Evolutionary conservation across 1,139 yeast species (phyloP).

Genomic region (Blastobotrys raffinosifermentans): DNA sequence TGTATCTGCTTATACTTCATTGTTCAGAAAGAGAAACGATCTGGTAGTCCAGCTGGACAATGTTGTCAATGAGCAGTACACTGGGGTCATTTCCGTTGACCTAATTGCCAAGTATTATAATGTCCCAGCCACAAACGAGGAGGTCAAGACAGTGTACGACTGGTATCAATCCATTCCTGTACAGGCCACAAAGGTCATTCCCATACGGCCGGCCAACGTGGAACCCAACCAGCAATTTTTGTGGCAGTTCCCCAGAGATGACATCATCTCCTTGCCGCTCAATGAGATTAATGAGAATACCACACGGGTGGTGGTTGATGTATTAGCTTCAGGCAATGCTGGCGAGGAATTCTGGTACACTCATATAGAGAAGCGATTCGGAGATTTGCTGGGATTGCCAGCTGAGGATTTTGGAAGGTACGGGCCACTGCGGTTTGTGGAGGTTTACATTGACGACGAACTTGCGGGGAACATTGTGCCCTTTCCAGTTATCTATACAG

Average conservation of each 20-base stretch:
- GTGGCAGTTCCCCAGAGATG: slow-evolving; percentile 1
- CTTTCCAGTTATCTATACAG: slow-evolving; percentile 56
- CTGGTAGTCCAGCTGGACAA: slow-evolving; percentile 62
- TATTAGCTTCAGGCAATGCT: slow-evolving; percentile 69
- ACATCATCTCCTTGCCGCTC: slow-evolving; percentile 2
- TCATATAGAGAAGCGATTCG: slow-evolving; percentile 49
- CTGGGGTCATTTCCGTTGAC: slow-evolving; percentile 56
- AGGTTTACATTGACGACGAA: slow-evolving; percentile 29
- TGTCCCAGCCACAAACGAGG: slow-evolving; percentile 13
- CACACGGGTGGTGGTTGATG: slow-evolving; percentile 50
- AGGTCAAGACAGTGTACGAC: no score
- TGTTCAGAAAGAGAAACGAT: slow-evolving; percentile 41
- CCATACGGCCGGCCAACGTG: neutral
- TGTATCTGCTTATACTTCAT: slow-evolving; percentile 48
- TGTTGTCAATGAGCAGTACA: slow-evolving; percentile 47
- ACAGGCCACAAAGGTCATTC: neutral
- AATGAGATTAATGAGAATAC: slow-evolving; percentile 45
- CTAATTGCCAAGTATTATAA: slow-evolving; percentile 50
- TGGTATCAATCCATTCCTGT: neutral
- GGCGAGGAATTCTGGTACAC: slow-evolving; percentile 83
- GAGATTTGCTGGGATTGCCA: slow-evolving; percentile 31
- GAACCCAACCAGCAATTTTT: neutral
- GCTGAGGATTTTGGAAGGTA: slow-evolving; percentile 43
- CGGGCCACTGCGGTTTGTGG: slow-evolving; percentile 41
- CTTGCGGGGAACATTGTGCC: slow-evolving; percentile 36